phyloP scores from a whole-genome alignment of 306 rosid species.

The Senna siamea region DNA sequence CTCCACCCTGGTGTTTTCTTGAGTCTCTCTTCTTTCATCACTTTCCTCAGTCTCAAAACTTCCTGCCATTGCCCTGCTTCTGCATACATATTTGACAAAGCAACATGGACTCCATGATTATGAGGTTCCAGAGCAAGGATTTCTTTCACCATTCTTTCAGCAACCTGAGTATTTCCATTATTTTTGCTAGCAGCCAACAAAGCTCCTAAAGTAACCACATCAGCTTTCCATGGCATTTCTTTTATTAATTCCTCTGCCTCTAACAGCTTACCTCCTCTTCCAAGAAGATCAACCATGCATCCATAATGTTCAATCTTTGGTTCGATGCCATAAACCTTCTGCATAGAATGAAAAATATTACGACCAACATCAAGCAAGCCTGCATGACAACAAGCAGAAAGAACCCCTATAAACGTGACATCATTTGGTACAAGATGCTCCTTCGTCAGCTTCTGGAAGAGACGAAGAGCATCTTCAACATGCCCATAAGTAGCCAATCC shows the following conservation, averaged over 20 bases:
- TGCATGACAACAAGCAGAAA: slow-evolving; percentile 58
- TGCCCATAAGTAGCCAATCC: slow-evolving; percentile 52
- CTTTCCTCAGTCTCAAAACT: slow-evolving; percentile 51
- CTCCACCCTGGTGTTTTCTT: slow-evolving; percentile 59
- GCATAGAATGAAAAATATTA: slow-evolving; percentile 43
- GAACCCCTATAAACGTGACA: slow-evolving; percentile 51
- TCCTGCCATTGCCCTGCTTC: slow-evolving; percentile 59
- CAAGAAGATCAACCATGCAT: slow-evolving; percentile 60
- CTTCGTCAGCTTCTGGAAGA: slow-evolving; percentile 43
- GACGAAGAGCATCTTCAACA: slow-evolving; percentile 45
- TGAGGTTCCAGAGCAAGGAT: slow-evolving; percentile 53
- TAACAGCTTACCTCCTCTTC: slow-evolving; percentile 44
- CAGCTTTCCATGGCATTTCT: slow-evolving; percentile 53
- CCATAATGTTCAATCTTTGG: slow-evolving; percentile 59
- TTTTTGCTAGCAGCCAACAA: slow-evolving; percentile 53
- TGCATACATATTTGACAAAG: slow-evolving; percentile 60
- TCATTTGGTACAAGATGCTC: slow-evolving; percentile 47
- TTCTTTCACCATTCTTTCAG: slow-evolving; percentile 49
- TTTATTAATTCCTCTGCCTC: slow-evolving; percentile 51
- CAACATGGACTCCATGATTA: slow-evolving; percentile 51
- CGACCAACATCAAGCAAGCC: slow-evolving; percentile 53
- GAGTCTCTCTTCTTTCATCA: slow-evolving; percentile 53
- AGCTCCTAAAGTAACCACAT: slow-evolving; percentile 55
- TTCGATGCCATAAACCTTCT: slow-evolving; percentile 45
- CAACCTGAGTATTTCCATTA: slow-evolving; percentile 50